phyloP scores from a whole-genome alignment of 495 filamentous ascomycete genomes.

The Aspergillus homomorphus region DNA sequence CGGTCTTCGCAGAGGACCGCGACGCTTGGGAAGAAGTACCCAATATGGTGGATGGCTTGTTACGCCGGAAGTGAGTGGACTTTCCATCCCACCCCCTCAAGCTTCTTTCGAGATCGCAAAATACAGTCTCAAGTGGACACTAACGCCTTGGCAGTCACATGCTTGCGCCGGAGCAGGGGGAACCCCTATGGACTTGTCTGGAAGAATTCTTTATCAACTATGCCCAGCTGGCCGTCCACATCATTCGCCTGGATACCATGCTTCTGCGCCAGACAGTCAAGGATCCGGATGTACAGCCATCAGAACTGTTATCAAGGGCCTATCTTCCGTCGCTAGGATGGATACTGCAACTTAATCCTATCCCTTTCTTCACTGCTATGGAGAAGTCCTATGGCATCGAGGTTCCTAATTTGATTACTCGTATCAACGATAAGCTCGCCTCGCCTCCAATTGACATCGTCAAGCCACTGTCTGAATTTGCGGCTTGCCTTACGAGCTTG shows the following conservation, averaged over 20 bases:
- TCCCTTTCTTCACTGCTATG: constrained; percentile 34
- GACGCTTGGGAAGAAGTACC: constrained; percentile 56
- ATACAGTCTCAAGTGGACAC: background rate
- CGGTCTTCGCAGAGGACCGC: constrained; percentile 32
- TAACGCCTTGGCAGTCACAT: constrained; percentile 25
- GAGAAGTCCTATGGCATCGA: constrained; percentile 24
- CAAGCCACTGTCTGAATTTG: constrained; percentile 24
- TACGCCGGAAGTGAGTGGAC: constrained; percentile 42
- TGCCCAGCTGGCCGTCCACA: constrained; percentile 33
- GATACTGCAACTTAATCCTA: constrained; percentile 27
- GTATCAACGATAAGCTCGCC: constrained; percentile 29
- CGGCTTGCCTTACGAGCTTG: constrained; percentile 23
- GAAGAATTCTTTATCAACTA: constrained; percentile 39
- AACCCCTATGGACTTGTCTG: constrained; percentile 24
- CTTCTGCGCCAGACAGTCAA: constrained; percentile 23
- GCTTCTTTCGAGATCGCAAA: background rate
- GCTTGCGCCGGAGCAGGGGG: constrained; percentile 30
- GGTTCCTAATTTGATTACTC: constrained; percentile 23
- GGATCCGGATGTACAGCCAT: constrained; percentile 24
- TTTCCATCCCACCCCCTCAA: too few relatives aligned
- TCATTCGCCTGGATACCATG: constrained; percentile 34
- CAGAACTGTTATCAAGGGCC: constrained; percentile 26
- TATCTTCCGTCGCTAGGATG: constrained; percentile 33
- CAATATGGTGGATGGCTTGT: constrained; percentile 37
- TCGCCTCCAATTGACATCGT: constrained; percentile 25